Base-by-base conservation (phyloP, 768 basidiomycete genomes). In the Cystofilobasidium capitatum region DNA sequence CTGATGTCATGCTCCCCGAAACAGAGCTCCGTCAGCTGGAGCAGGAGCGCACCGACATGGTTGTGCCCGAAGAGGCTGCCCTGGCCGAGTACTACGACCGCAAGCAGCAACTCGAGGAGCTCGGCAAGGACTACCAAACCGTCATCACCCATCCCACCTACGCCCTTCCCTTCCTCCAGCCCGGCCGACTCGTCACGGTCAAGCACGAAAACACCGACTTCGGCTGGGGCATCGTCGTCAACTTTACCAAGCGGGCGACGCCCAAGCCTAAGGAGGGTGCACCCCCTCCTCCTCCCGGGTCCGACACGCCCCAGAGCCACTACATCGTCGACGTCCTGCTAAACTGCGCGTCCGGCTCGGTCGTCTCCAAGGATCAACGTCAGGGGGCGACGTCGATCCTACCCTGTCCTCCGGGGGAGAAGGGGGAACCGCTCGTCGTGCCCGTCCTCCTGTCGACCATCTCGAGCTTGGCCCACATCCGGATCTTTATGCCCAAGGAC, bases 111-210 rank as follows among this genome's bases (percentile, higher is more conserved):
- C 83, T 99, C 8, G 89, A 94, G 72, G 86, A 91, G 71, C 87
- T 97, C 82, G 81, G 81, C 0, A 82, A 85, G 10, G 96, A 99
- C 77, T 91, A 97, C 77, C 82, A 86, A 55, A 86, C 88, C 58
- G 91, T 98, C 70, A 84, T 97, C 74, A 94, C 91, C 0, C 96
- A 98, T 74, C 96, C 96, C 3, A 87, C 85, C 2, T 98, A 98
- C 78, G 84, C 87, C n/a, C 77, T 98, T 31, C 92, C 93, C 0
- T 98, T 97, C 82, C 81, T 99, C 14, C 88, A 96, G 73, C 81
- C 86, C 26, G 96, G 96, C 36, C 86, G 96, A 4, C 81, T 98
- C n/a, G 88, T 98, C 58, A 88, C 88, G 74, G 83, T 99, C 72
- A 88, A 88, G 74, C 83, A 96, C 75, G 84, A 86, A 70, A 86